A percentile compares a stretch with the other conserved stretches of the same genome.
Evolutionary conservation across 2,329 filamentous ascomycete species (phyloP).

Genomic region (Dendryphion nanum): DNA sequence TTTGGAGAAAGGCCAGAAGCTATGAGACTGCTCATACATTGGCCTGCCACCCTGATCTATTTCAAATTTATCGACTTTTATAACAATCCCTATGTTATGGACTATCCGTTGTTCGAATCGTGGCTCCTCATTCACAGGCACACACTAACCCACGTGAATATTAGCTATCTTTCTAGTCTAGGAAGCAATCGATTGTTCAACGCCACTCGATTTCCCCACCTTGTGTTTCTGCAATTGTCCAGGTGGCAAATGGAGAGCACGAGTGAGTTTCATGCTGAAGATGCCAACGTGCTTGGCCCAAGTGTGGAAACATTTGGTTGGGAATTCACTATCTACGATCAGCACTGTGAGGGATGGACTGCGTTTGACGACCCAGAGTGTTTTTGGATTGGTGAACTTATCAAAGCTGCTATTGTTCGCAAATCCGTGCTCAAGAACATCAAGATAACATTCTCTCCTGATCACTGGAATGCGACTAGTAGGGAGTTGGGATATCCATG

Average conservation of each 20-base stretch:
- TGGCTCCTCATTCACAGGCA: slow-evolving; percentile 10
- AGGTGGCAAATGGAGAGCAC: slow-evolving; percentile 6
- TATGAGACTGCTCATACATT: slow-evolving; percentile 6
- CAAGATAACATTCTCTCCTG: slow-evolving; percentile 6
- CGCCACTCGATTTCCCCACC: slow-evolving; percentile 11
- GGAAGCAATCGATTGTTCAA: slow-evolving; percentile 7
- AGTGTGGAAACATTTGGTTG: slow-evolving; percentile 8
- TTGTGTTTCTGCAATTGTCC: slow-evolving; percentile 9
- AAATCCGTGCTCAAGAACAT: slow-evolving; percentile 8
- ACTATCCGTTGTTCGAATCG: slow-evolving; percentile 8
- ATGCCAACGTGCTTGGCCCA: slow-evolving; percentile 9
- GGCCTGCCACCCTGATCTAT: slow-evolving; percentile 7
- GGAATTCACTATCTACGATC: slow-evolving; percentile 7
- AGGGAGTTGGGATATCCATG: slow-evolving; percentile 8
- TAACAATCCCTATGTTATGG: slow-evolving; percentile 5
- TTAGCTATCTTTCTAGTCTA: slow-evolving; percentile 4
- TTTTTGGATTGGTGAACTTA: slow-evolving; percentile 7
- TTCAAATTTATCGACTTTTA: slow-evolving; percentile 7
- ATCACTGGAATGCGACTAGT: neutral
- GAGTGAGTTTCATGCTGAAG: slow-evolving; percentile 3
- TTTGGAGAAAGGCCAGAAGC: slow-evolving; percentile 4
- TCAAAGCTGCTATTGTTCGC: slow-evolving; percentile 2
- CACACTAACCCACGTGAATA: slow-evolving; percentile 7
- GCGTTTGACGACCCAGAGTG: slow-evolving; percentile 8
- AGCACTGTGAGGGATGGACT: slow-evolving; percentile 8